These are phyloP conservation scores for Neurospora sp. DNA, from an alignment of 495 filamentous ascomycete genomes.

Conservation along the genomic window DNA sequence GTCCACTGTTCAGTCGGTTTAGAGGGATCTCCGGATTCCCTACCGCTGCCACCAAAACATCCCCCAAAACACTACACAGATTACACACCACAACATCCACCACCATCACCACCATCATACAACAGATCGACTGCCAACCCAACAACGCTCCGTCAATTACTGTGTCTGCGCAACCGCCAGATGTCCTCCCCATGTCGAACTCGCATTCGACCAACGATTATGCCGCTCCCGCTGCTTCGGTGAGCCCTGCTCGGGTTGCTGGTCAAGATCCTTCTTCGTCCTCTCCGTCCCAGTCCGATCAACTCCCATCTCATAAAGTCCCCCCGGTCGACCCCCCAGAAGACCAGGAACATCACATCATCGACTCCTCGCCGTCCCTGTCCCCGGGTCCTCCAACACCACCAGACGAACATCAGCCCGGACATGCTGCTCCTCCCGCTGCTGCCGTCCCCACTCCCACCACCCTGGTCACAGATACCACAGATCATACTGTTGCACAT, in stretches of 20 bases:
- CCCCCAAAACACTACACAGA: not conserved
- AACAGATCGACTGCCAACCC: not conserved
- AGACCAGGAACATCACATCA: conserved; percentile 15
- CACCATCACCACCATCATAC: not conserved
- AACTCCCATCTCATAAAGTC: conserved; percentile 2
- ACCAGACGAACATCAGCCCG: conserved; percentile 8
- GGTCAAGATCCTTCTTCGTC: conserved; percentile 3
- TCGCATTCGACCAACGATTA: conserved; percentile 33
- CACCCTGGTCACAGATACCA: conserved; percentile 14
- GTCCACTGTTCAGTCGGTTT: not conserved
- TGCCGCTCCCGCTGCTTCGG: conserved; percentile 39
- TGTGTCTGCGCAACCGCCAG: conserved; percentile 19
- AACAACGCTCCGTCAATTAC: not conserved
- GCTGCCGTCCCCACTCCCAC: conserved; percentile 17
- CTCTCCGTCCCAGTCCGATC: not conserved
- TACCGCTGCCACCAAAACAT: not conserved
- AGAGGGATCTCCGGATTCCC: not conserved
- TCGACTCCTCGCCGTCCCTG: conserved; percentile 5
- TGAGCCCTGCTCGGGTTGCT: conserved; percentile 29
- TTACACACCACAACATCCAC: not conserved
- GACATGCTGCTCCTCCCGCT: conserved; percentile 17
- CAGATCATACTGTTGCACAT: not conserved
- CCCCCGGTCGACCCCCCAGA: conserved; percentile 5
- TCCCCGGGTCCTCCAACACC: conserved; percentile 2
- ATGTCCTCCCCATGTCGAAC: conserved; percentile 44